Conservation (phyloP, 441 rosid species). For the Gossypium lobatum region DNA sequence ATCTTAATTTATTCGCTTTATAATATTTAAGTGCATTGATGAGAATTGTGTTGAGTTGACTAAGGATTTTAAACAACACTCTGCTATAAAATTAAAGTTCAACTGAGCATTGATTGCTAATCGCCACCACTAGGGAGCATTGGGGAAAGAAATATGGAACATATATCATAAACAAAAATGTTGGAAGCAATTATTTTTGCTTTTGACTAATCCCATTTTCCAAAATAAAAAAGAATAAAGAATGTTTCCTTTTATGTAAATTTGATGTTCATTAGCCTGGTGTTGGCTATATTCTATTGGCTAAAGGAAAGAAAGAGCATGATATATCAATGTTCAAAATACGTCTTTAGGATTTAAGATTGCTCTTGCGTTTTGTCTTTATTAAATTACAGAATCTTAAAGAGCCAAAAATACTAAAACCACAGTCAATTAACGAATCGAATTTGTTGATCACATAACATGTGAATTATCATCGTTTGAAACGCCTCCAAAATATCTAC, state of each 20-base stretch:
- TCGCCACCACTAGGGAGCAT: background rate
- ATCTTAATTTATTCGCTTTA: too few species aligned
- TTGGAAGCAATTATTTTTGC: slow-evolving; percentile 7
- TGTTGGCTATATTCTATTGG: background rate
- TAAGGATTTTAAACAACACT: background rate
- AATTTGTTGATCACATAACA: background rate
- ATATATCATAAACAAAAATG: background rate
- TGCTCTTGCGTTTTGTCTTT: background rate
- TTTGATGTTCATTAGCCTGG: background rate
- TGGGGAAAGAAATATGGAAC: background rate
- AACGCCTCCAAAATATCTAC: too few species aligned
- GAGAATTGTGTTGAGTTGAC: background rate
- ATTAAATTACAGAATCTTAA: background rate
- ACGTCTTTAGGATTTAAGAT: background rate
- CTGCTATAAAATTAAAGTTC: background rate
- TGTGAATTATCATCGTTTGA: background rate
- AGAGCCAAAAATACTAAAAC: background rate
- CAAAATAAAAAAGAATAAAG: background rate
- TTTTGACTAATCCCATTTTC: slow-evolving; percentile 27
- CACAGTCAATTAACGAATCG: background rate
- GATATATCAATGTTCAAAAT: background rate
- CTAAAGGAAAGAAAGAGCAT: background rate
- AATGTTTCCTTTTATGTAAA: background rate
- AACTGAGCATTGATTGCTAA: background rate
- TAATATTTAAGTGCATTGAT: too few species aligned